Base-by-base conservation (phyloP, 768 basidiomycete genomes). In the Naematelia encephala region DNA sequence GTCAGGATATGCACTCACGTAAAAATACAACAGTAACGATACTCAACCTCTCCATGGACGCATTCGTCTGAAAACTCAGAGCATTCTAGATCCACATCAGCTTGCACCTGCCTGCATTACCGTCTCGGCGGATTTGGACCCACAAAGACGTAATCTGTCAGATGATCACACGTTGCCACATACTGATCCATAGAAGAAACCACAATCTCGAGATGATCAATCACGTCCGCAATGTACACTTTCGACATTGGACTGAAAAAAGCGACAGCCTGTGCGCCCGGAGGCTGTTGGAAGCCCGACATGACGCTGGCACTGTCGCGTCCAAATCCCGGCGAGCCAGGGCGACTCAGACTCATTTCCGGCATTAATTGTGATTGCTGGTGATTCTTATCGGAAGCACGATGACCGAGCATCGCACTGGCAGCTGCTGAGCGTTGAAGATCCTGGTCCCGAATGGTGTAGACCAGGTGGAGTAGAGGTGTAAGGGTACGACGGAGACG, bases 21-120 rank as follows among this genome's bases (percentile, higher is more conserved):
- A 77, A 51, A 61, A 77, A 77, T 12, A 77, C 66, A 1, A 77
- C 76, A 11, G 76, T 75, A 2, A 77, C 76, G n/a, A 77, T 70
- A 57, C 70, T 73, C 46, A 77, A 51, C 27, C 76, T 60, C 57
- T 77, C 76, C 76, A 77, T 77, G 19, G 76, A 72, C 14, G 64
- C 67, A 56, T 77, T 77, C 1, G 72, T 74, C 22, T 67, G 63
- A 64, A 75, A 77, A 44, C 63, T 69, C 49, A 77, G 45, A 13
- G 71, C 65, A 27, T 74, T 74, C 75, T 77, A 53, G 1, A 21
- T 39, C 4, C n/a, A n/a, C n/a, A 53, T 44, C 44, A 39, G 39
- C 16, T 28, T 5, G 21, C 45, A 54, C 23, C 30, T 8, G 11
- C 42, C 30, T 22, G 25, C 45, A 25, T 16, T 44, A 22, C 13